phyloP scores from a whole-genome alignment of 306 rosid species.

The Gynostemma pentaphyllum region DNA sequence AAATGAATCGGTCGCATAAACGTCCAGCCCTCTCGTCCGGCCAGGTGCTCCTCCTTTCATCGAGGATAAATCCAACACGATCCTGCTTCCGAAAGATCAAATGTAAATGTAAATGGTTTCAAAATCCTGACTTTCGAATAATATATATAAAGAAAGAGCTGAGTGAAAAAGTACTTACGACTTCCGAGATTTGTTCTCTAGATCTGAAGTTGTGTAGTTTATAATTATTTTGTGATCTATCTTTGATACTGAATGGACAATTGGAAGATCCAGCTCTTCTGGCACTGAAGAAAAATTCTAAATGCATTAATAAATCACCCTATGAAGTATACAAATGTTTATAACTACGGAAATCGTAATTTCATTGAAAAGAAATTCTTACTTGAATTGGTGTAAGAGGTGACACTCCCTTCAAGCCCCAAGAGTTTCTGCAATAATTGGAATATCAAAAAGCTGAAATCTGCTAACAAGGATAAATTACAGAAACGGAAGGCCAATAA shows the following conservation, averaged over 20 bases:
- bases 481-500: neutral
- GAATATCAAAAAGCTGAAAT: neutral
- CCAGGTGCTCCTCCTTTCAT: conserved; percentile 84
- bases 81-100: conserved; percentile 31
- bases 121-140: neutral
- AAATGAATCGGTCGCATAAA: conserved; percentile 27
- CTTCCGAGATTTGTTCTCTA: conserved; percentile 39
- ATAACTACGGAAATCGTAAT: neutral
- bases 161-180: conserved; percentile 35
- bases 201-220: conserved; percentile 31
- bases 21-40: conserved; percentile 80
- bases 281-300: conserved; percentile 20
- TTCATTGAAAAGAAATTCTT: conserved; percentile 9
- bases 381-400: conserved; percentile 36
- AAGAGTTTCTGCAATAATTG: conserved; percentile 42
- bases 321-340: neutral
- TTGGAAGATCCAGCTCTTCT: conserved; percentile 41
- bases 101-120: conserved; percentile 2
- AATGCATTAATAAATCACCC: conserved; percentile 7
- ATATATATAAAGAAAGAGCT: neutral
- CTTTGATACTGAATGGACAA: conserved; percentile 39
- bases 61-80: conserved; percentile 58
- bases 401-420: conserved; percentile 48
- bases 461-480: neutral
- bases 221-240: conserved; percentile 48